These are phyloP conservation scores for Oxytropis ochrocephala DNA, from an alignment of 306 rosid genomes.

Conservation along the genomic window DNA sequence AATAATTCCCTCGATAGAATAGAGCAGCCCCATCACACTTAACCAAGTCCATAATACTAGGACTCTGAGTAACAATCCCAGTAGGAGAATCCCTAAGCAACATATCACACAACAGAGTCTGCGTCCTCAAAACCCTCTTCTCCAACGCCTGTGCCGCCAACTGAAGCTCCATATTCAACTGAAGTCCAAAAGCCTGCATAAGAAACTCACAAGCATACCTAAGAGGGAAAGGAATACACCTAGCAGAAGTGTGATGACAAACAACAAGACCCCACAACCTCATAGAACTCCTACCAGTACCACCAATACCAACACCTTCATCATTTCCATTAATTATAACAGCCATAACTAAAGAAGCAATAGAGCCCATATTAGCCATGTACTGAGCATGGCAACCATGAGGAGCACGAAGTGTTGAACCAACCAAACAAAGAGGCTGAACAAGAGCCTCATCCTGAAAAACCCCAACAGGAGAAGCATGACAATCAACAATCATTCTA, in stretches of 20 bases:
- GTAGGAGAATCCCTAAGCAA: constrained; percentile 86
- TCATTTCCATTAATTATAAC: constrained; percentile 80
- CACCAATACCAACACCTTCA: constrained; percentile 44
- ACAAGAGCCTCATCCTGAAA: constrained; percentile 65
- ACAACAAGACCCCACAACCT: constrained; percentile 98
- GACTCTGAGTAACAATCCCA: constrained; percentile 87
- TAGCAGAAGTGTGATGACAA: constrained; percentile 86
- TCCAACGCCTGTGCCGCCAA: constrained; percentile 65
- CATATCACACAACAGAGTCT: constrained; percentile 96
- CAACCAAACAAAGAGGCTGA: constrained; percentile 91
- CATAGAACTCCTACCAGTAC: constrained; percentile 36
- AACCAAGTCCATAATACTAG: constrained; percentile 86
- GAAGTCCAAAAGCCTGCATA: constrained; percentile 97
- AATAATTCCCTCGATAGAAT: constrained; percentile 58
- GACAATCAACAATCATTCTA: constrained; percentile 93
- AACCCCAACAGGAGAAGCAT: constrained; percentile 60
- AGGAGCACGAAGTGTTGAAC: constrained; percentile 90
- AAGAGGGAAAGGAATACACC: constrained; percentile 82
- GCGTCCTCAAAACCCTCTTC: constrained; percentile 84
- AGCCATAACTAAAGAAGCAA: constrained; percentile 81
- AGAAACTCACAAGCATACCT: constrained; percentile 94
- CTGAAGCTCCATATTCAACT: constrained; percentile 88
- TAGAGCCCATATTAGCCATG: constrained; percentile 95
- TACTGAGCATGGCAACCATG: constrained; percentile 96
- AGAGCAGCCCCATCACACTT: constrained; percentile 97